phyloP scores from a whole-genome alignment of 257 asterid genomes.

The Jacaranda copaia region DNA sequence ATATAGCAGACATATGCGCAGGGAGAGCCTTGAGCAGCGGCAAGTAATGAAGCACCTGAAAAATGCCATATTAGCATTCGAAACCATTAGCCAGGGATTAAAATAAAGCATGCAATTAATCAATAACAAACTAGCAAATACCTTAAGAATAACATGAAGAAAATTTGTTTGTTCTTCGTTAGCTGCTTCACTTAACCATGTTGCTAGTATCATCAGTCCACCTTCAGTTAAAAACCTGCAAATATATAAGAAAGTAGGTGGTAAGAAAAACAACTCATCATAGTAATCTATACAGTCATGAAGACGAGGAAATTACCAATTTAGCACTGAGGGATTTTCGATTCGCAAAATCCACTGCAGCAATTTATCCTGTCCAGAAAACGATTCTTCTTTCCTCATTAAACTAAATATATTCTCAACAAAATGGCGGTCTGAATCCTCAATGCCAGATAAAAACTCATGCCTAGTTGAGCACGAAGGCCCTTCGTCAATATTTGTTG shows the following conservation, averaged over 20 bases:
- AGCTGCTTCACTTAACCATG: conserved; percentile 95
- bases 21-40: conserved; percentile 88
- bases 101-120: conserved; percentile 24
- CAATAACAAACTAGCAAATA: conserved; percentile 28
- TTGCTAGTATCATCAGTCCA: conserved; percentile 89
- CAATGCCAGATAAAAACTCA: conserved; percentile 60
- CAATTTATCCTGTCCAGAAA: conserved; percentile 87
- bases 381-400: conserved; percentile 92
- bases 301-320: conserved; percentile 60
- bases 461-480: conserved; percentile 61
- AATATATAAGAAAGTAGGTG: conserved; percentile 34
- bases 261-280: conserved; percentile 17
- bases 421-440: conserved; percentile 69
- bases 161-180: conserved; percentile 89
- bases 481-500: conserved; percentile 61
- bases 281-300: conserved; percentile 25
- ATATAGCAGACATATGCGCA: conserved; percentile 91
- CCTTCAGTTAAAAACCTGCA: conserved; percentile 88
- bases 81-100: conserved; percentile 16
- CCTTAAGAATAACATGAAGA: conserved; percentile 81
- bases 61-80: conserved; percentile 35
- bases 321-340: conserved; percentile 68
- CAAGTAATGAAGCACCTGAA: conserved; percentile 86
- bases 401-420: conserved; percentile 68
- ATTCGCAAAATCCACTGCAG: conserved; percentile 84